Conservation (phyloP, 2,329 filamentous ascomycete species). For the Diaporthe velutina region DNA sequence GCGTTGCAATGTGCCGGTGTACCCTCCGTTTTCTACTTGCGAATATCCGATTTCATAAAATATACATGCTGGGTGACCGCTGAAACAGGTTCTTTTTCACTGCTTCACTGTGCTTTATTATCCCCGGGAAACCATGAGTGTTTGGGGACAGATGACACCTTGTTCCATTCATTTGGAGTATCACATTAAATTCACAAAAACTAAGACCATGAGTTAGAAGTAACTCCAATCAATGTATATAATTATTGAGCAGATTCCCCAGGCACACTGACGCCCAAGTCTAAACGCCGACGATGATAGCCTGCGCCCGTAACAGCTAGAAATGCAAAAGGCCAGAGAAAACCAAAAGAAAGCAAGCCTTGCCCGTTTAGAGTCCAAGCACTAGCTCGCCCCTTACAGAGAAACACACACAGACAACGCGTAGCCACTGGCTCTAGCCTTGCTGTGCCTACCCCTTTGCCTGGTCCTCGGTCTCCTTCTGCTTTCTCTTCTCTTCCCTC, state of each 20-base stretch:
- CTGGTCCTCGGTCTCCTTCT: not conserved
- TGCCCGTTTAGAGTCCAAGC: not conserved
- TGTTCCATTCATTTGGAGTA: not conserved
- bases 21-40: too few relatives aligned
- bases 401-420: too few relatives aligned
- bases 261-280: not conserved
- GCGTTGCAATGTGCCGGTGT: too few relatives aligned
- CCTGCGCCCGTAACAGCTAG: not conserved
- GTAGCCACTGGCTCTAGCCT: too few relatives aligned
- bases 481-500: not conserved
- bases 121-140: too few relatives aligned
- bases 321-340: not conserved
- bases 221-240: not conserved
- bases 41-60: too few relatives aligned
- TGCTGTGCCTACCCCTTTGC: not conserved
- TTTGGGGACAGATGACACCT: too few relatives aligned
- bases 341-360: not conserved
- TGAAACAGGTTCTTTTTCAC: too few relatives aligned
- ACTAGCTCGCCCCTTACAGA: not conserved
- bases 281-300: not conserved
- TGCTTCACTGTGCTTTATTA: too few relatives aligned
- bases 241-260: not conserved
- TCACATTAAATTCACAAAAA: not conserved
- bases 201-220: not conserved
- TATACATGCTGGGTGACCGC: too few relatives aligned